Evolutionary conservation across 2,329 filamentous ascomycete species (phyloP), one percentile per base, ranked within the genome.

Genomic region (Fusarium anguioides): DNA sequence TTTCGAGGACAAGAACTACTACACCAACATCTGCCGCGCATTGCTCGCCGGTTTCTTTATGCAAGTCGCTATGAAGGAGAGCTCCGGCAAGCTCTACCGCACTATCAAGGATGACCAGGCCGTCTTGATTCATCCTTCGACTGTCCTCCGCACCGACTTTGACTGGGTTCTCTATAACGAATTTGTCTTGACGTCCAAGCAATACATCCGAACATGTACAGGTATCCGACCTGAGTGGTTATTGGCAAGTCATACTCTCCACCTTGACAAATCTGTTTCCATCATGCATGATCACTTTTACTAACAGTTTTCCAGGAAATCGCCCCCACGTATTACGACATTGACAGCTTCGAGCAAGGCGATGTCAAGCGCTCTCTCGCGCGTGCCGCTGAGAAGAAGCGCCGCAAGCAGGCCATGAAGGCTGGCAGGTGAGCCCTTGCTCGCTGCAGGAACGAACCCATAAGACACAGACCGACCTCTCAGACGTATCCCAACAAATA

Each of bases 121-220:
- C 44, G 96, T 99, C 42, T 85, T 97, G 72, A 86, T 99, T 61
- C 96, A 99, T 80, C 96, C 96, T 3, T 96, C 92, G 68, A 97
- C 94, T 1, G 94, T 97, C 29, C 84, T 99, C 21, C 87, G 89
- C 48, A 90, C 93, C 59, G 94, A 97, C 60, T 93, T 90, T 71
- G 96, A 99, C 71, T 99, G 96, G 96, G 93, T 99, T 24, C 83
- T 99, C 24, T 99, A 99, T 81, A 97, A 98, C 74, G 96, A 99
- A 77, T 99, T 98, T 75, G 96, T 99, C 14, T 87, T 99, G 55
- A 99, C 96, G 1, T 96, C 92, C 51, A 97, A 99, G 86, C 97
- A 98, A 81, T 99, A 97, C 78, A 95, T 99, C 73, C 88, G 96
- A 57, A 97, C 93, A 1, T 93, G 97, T 45, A 98, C 94, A 14